A percentile compares a stretch with the other conserved stretches of the same genome.
These are phyloP conservation scores for Ogataea hybrid DNA, from an alignment of 1,139 yeast genomes.

Conservation along the genomic window DNA sequence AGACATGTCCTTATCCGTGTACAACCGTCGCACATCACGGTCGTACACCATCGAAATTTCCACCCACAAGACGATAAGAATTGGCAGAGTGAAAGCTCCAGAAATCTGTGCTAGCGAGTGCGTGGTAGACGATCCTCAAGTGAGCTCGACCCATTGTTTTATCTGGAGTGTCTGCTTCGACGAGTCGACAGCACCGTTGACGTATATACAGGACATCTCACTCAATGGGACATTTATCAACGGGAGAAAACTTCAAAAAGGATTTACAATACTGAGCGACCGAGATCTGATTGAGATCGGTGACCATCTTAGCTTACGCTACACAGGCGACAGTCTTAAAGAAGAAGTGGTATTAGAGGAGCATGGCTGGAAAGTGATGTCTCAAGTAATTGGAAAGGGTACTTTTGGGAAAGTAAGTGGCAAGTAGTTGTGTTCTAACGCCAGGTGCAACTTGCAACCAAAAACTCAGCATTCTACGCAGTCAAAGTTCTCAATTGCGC, in stretches of 20 bases:
- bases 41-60: slow-evolving; percentile 38
- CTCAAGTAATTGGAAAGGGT: slow-evolving; percentile 53
- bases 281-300: slow-evolving; percentile 44
- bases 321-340: slow-evolving; percentile 14
- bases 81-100: slow-evolving; percentile 57
- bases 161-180: slow-evolving; percentile 43
- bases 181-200: slow-evolving; percentile 42
- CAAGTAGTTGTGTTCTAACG: not conserved
- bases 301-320: slow-evolving; percentile 33
- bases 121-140: slow-evolving; percentile 16
- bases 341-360: slow-evolving; percentile 3
- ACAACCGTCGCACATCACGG: not conserved
- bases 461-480: slow-evolving; percentile 40
- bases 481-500: slow-evolving; percentile 45
- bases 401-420: slow-evolving; percentile 54
- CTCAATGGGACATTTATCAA: slow-evolving; percentile 54
- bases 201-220: slow-evolving; percentile 54
- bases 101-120: slow-evolving; percentile 9
- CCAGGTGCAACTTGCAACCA: slow-evolving; percentile 31
- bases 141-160: slow-evolving; percentile 26
- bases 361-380: slow-evolving; percentile 42
- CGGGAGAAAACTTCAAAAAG: slow-evolving; percentile 30
- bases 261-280: slow-evolving; percentile 39
- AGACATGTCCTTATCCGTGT: not conserved
- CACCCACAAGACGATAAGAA: slow-evolving; percentile 65